phyloP scores from a whole-genome alignment of 441 rosid genomes.

The Aleurites moluccanus region DNA sequence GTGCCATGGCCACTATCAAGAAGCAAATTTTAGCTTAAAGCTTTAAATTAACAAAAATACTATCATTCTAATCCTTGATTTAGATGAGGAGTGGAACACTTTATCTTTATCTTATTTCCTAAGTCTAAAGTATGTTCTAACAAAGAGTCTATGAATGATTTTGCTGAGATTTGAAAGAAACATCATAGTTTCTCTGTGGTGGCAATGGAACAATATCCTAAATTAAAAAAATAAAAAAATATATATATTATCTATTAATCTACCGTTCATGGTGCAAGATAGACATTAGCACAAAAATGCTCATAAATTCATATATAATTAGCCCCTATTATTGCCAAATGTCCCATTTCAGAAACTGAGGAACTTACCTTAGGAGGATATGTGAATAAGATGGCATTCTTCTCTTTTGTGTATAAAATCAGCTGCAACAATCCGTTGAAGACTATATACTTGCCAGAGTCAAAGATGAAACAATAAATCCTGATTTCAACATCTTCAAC shows the following conservation, averaged over 20 bases:
- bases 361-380: conserved; percentile 77
- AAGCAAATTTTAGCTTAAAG: neutral
- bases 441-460: conserved; percentile 83
- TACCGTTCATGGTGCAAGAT: neutral
- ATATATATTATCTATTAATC: neutral
- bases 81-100: neutral
- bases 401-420: conserved; percentile 78
- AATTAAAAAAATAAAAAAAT: neutral
- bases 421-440: conserved; percentile 84
- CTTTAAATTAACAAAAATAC: neutral
- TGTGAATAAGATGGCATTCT: conserved; percentile 86
- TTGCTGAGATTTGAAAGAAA: neutral
- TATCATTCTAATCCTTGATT: neutral
- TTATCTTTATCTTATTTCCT: neutral
- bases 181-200: neutral
- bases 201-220: neutral
- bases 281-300: neutral
- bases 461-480: conserved; percentile 40
- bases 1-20: neutral
- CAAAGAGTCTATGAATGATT: neutral
- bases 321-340: neutral
- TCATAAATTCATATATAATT: neutral
- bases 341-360: conserved; percentile 9
- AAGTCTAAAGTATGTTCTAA: neutral
- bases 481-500: neutral